Evolutionary conservation across 495 filamentous ascomycete genomes (phyloP), one percentile per base, ranked within the genome.

Genomic region (Penicillium fimorum): DNA sequence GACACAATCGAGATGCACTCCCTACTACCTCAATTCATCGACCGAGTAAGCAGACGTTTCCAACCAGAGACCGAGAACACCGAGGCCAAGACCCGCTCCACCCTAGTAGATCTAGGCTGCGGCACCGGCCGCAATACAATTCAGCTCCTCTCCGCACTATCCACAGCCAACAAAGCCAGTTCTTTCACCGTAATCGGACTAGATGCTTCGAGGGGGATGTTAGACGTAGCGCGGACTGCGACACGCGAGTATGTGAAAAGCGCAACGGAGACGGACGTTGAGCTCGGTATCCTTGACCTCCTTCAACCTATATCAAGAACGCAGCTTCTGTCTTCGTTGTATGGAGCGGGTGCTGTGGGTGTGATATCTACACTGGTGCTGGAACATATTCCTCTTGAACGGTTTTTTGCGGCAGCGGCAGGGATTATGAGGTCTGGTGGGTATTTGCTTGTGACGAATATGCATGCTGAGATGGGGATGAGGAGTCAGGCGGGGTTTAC

Each of bases 121-220:
- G 87, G 87, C 7, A 91, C 87, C 0, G 87, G 86, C 18, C 77
- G 87, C 25, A 90, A 87, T 57, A 90, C 86, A 5, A 54, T 78
- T 5, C 83, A 82, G 20, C 72, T 90, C 17, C 66, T 83, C 12
- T 37, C 60, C 4, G 52, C 37, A 32, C 56, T 47, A 11, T 65
- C 13, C 54, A 20, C 29, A 17, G 1, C 22, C 29, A 30, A 54
- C 1, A 48, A 6, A 17, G 17, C 6, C 20, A 42, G 18, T 5
- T n/a, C 58, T 8, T 55, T 77, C 10, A 38, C 65, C 3, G 67
- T 85, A 13, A 56, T 75, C 6, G 79, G 75, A 4, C 57, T 83
- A 0, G 83, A 85, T 65, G 79, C 79, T 4, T 79, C 76, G 5
- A 68, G 67, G 0, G 71, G 70, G 3, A 83, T 83, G 86, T 67